These are phyloP conservation scores for Fusarium domesticum DNA, from an alignment of 2,329 filamentous ascomycete genomes.

Conservation along the genomic window DNA sequence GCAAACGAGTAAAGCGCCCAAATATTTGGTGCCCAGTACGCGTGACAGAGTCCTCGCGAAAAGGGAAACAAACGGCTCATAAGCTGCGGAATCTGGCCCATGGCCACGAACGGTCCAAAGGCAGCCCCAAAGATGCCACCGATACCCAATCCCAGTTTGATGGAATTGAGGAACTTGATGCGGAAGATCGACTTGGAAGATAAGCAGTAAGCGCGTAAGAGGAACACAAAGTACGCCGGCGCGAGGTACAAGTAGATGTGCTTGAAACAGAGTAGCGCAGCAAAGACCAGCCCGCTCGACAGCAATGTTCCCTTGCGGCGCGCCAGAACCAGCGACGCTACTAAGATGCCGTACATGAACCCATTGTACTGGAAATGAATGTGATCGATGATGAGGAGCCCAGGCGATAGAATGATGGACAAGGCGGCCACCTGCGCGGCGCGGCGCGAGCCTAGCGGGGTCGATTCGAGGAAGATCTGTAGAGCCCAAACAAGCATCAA, in stretches of 20 bases:
- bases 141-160: constrained; percentile 79
- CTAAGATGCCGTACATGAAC: constrained; percentile 86
- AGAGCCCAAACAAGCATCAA: constrained; percentile 80
- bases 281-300: constrained; percentile 78
- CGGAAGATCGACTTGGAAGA: constrained; percentile 72
- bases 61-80: constrained; percentile 88
- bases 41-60: constrained; percentile 88
- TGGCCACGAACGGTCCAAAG: constrained; percentile 82
- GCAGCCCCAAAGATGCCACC: constrained; percentile 69
- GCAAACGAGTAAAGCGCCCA: constrained; percentile 96
- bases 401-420: constrained; percentile 87
- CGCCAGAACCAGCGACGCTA: constrained; percentile 81
- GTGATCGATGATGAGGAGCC: constrained; percentile 94
- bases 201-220: constrained; percentile 86
- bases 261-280: constrained; percentile 85
- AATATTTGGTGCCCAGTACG: constrained; percentile 96
- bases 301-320: constrained; percentile 72
- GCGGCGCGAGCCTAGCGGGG: constrained; percentile 61
- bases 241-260: constrained; percentile 97
- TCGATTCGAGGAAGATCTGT: constrained; percentile 73
- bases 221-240: constrained; percentile 90
- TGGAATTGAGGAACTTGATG: constrained; percentile 71
- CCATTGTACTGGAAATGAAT: constrained; percentile 99
- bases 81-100: constrained; percentile 81
- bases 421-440: constrained; percentile 83